Conservation (phyloP, 768 basidiomycete genomes). For the Dictyophora rubrovolvata region DNA sequence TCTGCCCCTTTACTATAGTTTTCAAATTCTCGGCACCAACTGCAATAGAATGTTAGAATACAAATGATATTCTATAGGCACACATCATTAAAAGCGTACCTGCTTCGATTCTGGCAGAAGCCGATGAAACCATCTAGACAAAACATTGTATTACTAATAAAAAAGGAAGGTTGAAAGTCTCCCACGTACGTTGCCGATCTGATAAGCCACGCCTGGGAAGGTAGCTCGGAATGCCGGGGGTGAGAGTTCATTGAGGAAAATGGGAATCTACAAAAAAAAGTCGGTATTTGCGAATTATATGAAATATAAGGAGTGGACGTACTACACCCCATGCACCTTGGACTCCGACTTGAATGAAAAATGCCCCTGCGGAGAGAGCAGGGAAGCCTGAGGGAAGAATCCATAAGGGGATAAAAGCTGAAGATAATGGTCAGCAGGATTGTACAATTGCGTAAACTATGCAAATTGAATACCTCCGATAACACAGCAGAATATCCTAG, state of each 20-base stretch:
- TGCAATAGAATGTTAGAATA: constrained; percentile 18
- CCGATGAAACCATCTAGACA: constrained; percentile 51
- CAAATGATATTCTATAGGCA: not conserved
- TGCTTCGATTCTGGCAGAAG: constrained; percentile 74
- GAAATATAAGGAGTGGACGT: constrained; percentile 18
- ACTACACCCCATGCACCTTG: constrained; percentile 90
- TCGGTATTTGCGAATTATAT: not conserved
- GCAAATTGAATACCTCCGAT: constrained; percentile 29
- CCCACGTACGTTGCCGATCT: constrained; percentile 52
- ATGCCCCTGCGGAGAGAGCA: constrained; percentile 70
- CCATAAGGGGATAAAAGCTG: constrained; percentile 68
- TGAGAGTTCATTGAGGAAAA: constrained; percentile 73
- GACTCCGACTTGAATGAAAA: constrained; percentile 79
- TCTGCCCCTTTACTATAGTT: constrained; percentile 32
- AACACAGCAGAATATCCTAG: constrained; percentile 43
- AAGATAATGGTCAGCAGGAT: not conserved
- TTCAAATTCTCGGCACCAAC: constrained; percentile 53
- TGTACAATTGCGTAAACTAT: not conserved
- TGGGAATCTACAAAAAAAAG: constrained; percentile 39
- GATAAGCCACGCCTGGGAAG: constrained; percentile 80
- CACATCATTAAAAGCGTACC: constrained; percentile 22
- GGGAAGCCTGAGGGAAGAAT: constrained; percentile 64
- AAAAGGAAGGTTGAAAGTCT: not conserved
- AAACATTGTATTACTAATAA: not conserved
- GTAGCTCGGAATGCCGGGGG: constrained; percentile 85